Conservation (phyloP, 768 basidiomycete genomes). For the Phanerodontia chrysosporium region DNA sequence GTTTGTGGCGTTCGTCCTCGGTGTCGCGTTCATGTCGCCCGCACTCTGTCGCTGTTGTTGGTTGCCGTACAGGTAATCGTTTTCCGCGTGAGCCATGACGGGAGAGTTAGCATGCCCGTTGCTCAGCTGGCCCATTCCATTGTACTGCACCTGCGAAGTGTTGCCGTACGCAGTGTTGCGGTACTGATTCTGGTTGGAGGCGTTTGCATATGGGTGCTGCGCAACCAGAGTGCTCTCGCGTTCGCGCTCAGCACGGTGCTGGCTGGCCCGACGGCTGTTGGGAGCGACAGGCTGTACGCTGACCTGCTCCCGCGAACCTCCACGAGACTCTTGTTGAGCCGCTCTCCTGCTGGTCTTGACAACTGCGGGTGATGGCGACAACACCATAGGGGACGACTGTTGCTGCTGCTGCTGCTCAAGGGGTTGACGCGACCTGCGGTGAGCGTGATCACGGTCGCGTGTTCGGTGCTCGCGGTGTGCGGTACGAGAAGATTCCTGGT, state of each 20-base stretch:
- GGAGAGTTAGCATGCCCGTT: constrained; percentile 39
- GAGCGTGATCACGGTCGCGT: constrained; percentile 45
- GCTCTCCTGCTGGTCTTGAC: constrained; percentile 54
- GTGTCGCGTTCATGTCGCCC: constrained; percentile 42
- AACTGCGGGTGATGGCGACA: constrained; percentile 63
- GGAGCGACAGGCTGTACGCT: constrained; percentile 70
- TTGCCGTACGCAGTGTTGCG: constrained; percentile 54
- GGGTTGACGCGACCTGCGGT: constrained; percentile 52
- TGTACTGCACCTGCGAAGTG: constrained; percentile 32
- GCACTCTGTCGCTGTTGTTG: constrained; percentile 52
- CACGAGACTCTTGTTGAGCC: constrained; percentile 47
- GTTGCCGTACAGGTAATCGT: constrained; percentile 62
- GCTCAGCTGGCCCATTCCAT: constrained; percentile 31
- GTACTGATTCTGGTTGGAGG: constrained; percentile 55
- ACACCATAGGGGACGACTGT: constrained; percentile 54
- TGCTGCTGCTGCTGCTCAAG: constrained; percentile 43
- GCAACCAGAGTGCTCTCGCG: constrained; percentile 40
- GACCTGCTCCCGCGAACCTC: constrained; percentile 41
- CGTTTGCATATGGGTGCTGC: constrained; percentile 65
- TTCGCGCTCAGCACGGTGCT: constrained; percentile 38
- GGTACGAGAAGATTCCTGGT: constrained; percentile 34
- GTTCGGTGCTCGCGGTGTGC: constrained; percentile 44
- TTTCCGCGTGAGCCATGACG: constrained; percentile 19
- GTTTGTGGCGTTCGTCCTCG: constrained; percentile 35
- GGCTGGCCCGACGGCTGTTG: constrained; percentile 63